phyloP scores from a whole-genome alignment of 108 stramenopile species.

The Stephanodiscus triporus region DNA sequence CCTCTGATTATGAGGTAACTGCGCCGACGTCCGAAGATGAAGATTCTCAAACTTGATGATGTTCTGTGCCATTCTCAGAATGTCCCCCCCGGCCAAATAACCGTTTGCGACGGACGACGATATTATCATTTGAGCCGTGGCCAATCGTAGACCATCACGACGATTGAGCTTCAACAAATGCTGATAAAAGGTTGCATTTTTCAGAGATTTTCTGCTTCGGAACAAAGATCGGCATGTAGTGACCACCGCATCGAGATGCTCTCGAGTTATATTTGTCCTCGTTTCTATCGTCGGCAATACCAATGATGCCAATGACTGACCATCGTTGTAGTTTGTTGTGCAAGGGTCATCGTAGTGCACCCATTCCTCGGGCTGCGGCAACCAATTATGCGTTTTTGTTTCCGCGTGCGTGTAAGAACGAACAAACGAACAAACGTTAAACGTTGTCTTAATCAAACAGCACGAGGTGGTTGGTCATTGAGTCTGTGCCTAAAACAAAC shows the following conservation, averaged over 20 bases:
- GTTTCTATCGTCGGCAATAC: slow-evolving; percentile 20
- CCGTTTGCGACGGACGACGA: slow-evolving; percentile 19
- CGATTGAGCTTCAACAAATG: slow-evolving; percentile 10
- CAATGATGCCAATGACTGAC: slow-evolving; percentile 21
- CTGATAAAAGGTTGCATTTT: slow-evolving; percentile 29
- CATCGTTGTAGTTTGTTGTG: slow-evolving; percentile 18
- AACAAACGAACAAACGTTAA: no score
- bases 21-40: slow-evolving; percentile 2
- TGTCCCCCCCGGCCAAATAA: slow-evolving; percentile 29
- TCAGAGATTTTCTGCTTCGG: neutral
- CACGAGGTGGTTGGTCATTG: no score
- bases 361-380: slow-evolving; percentile 23
- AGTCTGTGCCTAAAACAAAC: no score
- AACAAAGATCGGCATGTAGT: slow-evolving; percentile 29
- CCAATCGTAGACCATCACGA: slow-evolving; percentile 18
- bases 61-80: slow-evolving; percentile 37
- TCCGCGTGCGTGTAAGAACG: no score
- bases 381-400: no score
- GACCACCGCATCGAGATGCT: slow-evolving; percentile 23
- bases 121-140: slow-evolving; percentile 38
- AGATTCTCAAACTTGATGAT: slow-evolving; percentile 23
- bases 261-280: slow-evolving; percentile 1
- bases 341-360: slow-evolving; percentile 46
- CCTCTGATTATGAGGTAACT: neutral
- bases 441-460: no score